phyloP scores from a whole-genome alignment of 2,329 filamentous ascomycete genomes.

The Ophiostoma sp. region DNA sequence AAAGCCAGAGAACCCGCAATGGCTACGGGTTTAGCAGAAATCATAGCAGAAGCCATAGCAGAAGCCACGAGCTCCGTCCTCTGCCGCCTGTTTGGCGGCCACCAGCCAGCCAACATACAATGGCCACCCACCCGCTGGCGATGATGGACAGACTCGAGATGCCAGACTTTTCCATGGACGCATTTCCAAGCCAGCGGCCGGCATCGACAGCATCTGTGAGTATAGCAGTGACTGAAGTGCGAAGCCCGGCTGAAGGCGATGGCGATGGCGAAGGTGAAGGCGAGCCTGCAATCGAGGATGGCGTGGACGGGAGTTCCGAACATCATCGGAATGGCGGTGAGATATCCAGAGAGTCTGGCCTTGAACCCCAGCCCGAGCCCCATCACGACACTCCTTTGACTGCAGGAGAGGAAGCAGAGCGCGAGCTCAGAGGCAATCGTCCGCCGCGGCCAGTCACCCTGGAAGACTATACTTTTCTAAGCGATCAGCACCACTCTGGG shows the following conservation, averaged over 20 bases:
- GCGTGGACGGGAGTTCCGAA: too few relatives aligned
- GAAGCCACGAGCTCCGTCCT: background rate
- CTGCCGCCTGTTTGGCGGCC: conserved; percentile 24
- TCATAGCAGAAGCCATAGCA: background rate
- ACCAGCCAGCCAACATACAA: conserved; percentile 27
- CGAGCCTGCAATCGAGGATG: too few relatives aligned
- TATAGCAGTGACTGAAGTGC: background rate
- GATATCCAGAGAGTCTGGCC: too few relatives aligned
- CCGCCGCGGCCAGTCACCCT: conserved; percentile 23
- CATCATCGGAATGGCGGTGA: too few relatives aligned
- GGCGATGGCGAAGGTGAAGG: background rate
- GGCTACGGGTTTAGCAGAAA: background rate
- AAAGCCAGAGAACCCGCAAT: background rate
- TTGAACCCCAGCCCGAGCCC: background rate
- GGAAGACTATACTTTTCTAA: conserved; percentile 23
- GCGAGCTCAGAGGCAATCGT: conserved; percentile 20
- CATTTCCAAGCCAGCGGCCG: background rate
- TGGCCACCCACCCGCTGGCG: conserved; percentile 23
- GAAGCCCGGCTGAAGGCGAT: background rate
- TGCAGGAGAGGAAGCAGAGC: conserved; percentile 18
- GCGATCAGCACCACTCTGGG: background rate
- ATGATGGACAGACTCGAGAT: background rate
- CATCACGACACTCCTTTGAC: background rate
- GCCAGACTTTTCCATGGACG: background rate
- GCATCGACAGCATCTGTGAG: background rate